Conservation (phyloP, 2,329 filamentous ascomycete genomes). For the Trichoderma sp. region DNA sequence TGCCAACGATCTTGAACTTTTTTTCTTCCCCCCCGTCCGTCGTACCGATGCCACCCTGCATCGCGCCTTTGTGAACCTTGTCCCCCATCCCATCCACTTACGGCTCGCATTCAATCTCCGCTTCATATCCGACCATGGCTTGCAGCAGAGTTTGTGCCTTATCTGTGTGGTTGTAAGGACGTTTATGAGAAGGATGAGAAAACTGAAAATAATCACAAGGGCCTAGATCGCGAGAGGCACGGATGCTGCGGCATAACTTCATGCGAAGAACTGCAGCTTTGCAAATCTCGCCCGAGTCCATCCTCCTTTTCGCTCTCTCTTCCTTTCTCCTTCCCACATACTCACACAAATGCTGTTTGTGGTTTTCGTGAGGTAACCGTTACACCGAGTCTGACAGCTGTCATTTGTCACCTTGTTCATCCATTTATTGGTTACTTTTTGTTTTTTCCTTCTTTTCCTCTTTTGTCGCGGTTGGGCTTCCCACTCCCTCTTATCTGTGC, state of each 20-base stretch:
- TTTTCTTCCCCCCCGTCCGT: not conserved
- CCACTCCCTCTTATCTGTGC: not conserved
- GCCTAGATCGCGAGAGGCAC: not conserved
- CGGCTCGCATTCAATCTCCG: conserved; percentile 1
- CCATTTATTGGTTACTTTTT: not conserved
- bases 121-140: conserved; percentile 6
- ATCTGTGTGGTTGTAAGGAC: not conserved
- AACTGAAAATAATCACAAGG: not conserved
- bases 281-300: not conserved
- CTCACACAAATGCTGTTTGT: not conserved
- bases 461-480: not conserved
- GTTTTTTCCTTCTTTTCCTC: not conserved
- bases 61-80: not conserved
- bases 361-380: conserved; percentile 12
- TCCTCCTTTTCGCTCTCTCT: not conserved
- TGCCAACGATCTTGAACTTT: conserved; percentile 1
- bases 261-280: not conserved
- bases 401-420: conserved; percentile 3
- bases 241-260: not conserved
- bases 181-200: not conserved
- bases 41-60: not conserved
- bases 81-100: not conserved
- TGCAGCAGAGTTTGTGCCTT: not conserved
- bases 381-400: conserved; percentile 12
- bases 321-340: not conserved